Evolutionary conservation across 306 rosid species (phyloP).

Genomic region (Arachis stenosperma): DNA sequence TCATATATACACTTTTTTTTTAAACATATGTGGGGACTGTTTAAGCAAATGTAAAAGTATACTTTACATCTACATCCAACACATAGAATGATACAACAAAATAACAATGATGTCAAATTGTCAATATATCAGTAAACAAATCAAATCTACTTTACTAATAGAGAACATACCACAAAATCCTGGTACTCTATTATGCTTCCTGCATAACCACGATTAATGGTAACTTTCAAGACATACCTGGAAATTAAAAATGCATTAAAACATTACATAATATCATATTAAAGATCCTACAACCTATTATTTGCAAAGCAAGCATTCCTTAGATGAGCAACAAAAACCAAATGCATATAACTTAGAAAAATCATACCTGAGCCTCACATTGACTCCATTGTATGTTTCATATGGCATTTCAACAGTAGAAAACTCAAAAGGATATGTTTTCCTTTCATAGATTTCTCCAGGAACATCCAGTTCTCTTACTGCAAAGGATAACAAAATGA

Average conservation of each 20-base stretch:
- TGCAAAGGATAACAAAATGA: constrained; percentile 45
- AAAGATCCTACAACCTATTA: constrained; percentile 25
- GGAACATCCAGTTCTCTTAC: constrained; percentile 98
- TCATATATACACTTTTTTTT: neutral
- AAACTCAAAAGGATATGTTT: constrained; percentile 92
- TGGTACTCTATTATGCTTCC: constrained; percentile 94
- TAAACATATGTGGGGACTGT: neutral
- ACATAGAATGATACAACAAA: constrained; percentile 25
- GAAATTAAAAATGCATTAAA: constrained; percentile 37
- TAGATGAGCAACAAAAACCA: constrained; percentile 29
- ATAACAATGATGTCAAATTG: constrained; percentile 6
- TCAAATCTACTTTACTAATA: constrained; percentile 23
- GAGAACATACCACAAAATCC: constrained; percentile 78
- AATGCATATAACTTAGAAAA: neutral
- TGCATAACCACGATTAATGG: constrained; percentile 91
- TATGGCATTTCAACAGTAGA: constrained; percentile 99
- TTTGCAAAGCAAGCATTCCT: constrained; percentile 20
- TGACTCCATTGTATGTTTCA: constrained; percentile 95
- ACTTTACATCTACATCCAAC: constrained; percentile 14
- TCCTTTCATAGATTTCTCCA: constrained; percentile 93
- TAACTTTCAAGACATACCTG: constrained; percentile 96
- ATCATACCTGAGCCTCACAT: constrained; percentile 91
- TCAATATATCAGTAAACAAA: constrained; percentile 9
- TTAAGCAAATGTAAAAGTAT: neutral
- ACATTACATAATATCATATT: constrained; percentile 31